A percentile compares a stretch with the other conserved stretches of the same genome.
Evolutionary conservation across 345 rosid species (phyloP).

Genomic region (Jatropha curcas): DNA sequence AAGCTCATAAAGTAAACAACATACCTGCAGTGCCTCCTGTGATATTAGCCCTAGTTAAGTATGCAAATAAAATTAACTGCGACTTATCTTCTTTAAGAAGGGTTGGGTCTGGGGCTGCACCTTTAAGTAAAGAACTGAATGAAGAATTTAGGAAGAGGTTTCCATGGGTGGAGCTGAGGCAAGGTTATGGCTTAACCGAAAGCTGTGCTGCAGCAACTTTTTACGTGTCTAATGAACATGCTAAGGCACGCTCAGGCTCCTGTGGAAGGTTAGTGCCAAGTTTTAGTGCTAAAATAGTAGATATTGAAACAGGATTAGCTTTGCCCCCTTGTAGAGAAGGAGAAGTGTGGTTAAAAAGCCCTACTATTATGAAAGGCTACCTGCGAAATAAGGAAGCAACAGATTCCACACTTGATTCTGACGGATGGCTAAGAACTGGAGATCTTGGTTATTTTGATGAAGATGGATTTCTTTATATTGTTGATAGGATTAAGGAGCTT

Average conservation of each 20-base stretch:
- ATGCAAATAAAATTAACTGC: conserved; percentile 19
- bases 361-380: conserved; percentile 53
- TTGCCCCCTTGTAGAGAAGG: conserved; percentile 44
- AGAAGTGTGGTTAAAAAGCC: conserved; percentile 57
- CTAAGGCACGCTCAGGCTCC: conserved; percentile 39
- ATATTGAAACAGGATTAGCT: conserved; percentile 39
- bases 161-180: conserved; percentile 64
- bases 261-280: conserved; percentile 46
- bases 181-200: conserved; percentile 66
- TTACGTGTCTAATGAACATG: conserved; percentile 27
- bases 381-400: conserved; percentile 54
- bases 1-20: conserved; percentile 48
- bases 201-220: conserved; percentile 44
- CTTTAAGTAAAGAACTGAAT: conserved; percentile 52
- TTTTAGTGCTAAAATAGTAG: conserved; percentile 49
- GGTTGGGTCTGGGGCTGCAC: conserved; percentile 61
- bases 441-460: conserved; percentile 61
- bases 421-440: conserved; percentile 67
- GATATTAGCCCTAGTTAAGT: conserved; percentile 49
- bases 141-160: conserved; percentile 44
- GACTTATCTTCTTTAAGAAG: conserved; percentile 44
- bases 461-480: conserved; percentile 51
- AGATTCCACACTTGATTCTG: conserved; percentile 36
- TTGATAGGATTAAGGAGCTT: conserved; percentile 69
- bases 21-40: conserved; percentile 65